These are phyloP conservation scores for Hyaloscypha finlandica DNA, from an alignment of 495 filamentous ascomycete species.

Conservation along the genomic window DNA sequence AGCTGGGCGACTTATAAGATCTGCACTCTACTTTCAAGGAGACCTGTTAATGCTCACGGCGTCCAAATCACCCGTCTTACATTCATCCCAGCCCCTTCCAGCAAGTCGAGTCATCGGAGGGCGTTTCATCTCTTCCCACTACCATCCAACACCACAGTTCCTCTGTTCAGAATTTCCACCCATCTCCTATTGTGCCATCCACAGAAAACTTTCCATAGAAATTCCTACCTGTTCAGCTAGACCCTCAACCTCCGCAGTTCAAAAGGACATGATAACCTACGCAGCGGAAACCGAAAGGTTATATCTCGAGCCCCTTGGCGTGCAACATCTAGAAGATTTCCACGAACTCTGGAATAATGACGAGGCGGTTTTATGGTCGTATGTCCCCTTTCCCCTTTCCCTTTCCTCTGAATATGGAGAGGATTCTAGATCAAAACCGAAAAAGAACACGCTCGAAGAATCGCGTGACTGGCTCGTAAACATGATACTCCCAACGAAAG, in stretches of 20 bases:
- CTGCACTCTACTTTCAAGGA: background rate
- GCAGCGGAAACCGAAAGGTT: conserved; percentile 16
- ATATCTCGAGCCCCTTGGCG: conserved; percentile 21
- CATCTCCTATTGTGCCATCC: background rate
- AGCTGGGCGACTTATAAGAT: too few species aligned
- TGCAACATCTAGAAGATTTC: conserved; percentile 27
- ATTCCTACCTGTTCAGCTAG: background rate
- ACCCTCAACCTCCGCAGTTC: too few species aligned
- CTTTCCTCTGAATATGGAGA: background rate
- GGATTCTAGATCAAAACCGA: conserved; percentile 10
- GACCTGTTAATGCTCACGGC: too few species aligned
- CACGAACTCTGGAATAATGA: conserved; percentile 23
- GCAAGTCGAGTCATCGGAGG: too few species aligned
- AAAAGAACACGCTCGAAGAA: conserved; percentile 14
- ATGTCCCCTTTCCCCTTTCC: conserved; percentile 4
- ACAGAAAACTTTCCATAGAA: background rate
- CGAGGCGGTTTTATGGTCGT: conserved; percentile 22
- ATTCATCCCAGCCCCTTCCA: too few species aligned
- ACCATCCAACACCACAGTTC: too few species aligned
- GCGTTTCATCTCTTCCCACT: too few species aligned
- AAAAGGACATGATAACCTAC: conserved; percentile 3
- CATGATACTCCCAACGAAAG: background rate
- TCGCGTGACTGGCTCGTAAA: conserved; percentile 7
- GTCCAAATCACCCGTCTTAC: too few species aligned
- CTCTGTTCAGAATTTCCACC: too few species aligned